These are phyloP conservation scores for Mycosphaerelloides madeirae DNA, from an alignment of 2,329 filamentous ascomycete genomes.

Conservation along the genomic window DNA sequence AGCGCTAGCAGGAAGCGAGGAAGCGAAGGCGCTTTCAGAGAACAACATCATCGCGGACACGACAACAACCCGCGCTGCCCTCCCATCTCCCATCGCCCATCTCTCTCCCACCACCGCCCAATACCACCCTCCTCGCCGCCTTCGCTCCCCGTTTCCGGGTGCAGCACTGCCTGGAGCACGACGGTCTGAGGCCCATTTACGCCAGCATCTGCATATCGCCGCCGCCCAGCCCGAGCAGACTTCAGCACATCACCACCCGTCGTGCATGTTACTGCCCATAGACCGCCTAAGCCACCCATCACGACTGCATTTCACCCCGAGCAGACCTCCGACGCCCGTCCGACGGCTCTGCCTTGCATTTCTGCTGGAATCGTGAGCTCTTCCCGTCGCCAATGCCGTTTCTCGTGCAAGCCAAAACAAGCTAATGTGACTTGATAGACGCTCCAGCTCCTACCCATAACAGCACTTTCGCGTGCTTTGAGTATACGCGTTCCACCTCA, in stretches of 20 bases:
- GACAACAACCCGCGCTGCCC: neutral
- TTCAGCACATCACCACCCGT: constrained; percentile 17
- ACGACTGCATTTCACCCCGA: constrained; percentile 18
- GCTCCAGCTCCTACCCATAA: constrained; percentile 14
- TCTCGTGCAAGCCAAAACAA: constrained; percentile 15
- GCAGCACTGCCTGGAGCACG: constrained; percentile 5
- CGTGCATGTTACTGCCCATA: constrained; percentile 30
- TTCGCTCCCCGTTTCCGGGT: neutral
- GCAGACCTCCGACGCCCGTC: constrained; percentile 18
- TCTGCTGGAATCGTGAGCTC: constrained; percentile 10
- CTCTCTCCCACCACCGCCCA: neutral
- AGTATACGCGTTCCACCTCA: constrained; percentile 14
- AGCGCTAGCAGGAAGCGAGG: too few relatives aligned
- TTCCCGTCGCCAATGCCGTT: constrained; percentile 7
- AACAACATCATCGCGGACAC: neutral
- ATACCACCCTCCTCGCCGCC: neutral
- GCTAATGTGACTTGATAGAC: constrained; percentile 27
- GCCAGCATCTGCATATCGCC: constrained; percentile 11
- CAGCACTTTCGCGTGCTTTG: constrained; percentile 20
- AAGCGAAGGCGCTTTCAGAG: too few relatives aligned
- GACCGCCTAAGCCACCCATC: constrained; percentile 20
- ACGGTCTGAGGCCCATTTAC: constrained; percentile 3
- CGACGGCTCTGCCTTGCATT: constrained; percentile 16
- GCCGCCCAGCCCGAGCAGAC: constrained; percentile 5
- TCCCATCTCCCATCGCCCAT: neutral